Conservation (phyloP, 2,329 filamentous ascomycete species). For the Pseudonectria buxi region DNA sequence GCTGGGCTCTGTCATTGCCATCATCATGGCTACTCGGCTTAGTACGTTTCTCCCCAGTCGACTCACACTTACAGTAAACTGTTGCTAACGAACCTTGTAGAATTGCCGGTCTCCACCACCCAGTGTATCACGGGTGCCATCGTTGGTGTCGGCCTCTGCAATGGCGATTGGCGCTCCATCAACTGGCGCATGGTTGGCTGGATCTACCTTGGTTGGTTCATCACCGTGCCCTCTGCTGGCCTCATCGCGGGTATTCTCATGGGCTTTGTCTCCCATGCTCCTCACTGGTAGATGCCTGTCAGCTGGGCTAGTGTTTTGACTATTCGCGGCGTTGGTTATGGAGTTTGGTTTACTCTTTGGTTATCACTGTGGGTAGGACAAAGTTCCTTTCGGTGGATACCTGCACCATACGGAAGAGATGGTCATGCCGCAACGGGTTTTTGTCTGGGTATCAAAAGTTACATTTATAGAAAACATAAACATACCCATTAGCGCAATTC, state of each 20-base stretch:
- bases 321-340: too few relatives aligned
- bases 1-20: conserved; percentile 53
- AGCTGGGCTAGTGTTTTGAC: too few relatives aligned
- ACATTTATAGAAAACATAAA: too few relatives aligned
- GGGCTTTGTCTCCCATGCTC: conserved; percentile 57
- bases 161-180: conserved; percentile 50
- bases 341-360: too few relatives aligned
- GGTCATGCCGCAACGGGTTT: too few relatives aligned
- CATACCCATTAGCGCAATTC: too few relatives aligned
- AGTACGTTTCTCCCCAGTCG: conserved; percentile 22
- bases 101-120: conserved; percentile 57
- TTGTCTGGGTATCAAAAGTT: too few relatives aligned
- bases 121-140: conserved; percentile 59
- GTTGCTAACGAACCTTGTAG: conserved; percentile 18
- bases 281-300: conserved; percentile 33
- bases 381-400: too few relatives aligned
- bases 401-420: too few relatives aligned
- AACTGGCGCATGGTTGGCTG: conserved; percentile 58
- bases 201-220: conserved; percentile 54
- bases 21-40: conserved; percentile 57
- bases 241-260: conserved; percentile 54
- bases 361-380: too few relatives aligned
- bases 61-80: not conserved
- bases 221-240: conserved; percentile 51
- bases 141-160: conserved; percentile 56